Evolutionary conservation across 1,284 basidiomycete genomes (phyloP), one percentile per base, ranked within the genome.

Genomic region (Pseudozyma pruni): DNA sequence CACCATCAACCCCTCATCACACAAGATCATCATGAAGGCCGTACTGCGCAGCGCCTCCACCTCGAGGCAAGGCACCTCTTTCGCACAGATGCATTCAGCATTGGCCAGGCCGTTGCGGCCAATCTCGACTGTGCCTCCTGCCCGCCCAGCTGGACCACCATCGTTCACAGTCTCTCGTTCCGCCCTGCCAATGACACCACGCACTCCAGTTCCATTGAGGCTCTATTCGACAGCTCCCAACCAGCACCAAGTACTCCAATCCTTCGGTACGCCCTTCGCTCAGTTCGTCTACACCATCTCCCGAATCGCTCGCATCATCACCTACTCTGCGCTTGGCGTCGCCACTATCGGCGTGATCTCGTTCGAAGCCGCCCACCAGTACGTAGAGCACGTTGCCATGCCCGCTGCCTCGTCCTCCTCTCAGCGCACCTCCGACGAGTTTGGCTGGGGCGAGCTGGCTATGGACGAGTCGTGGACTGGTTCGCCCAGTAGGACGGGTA

Each of bases 331-430:
- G 10, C 51, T 78, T 23, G 72, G 69, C 34, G 51, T 75, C 0
- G 70, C 60, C 35, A 53, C 55, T 0, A 37, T 80, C 23, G 69
- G 67, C 16, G 31, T 70, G 3, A 63, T 55, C 20, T 56, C 53
- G 8, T 81, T 70, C 73, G 79, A 81, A 43, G 76, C 70, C 9
- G 58, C 72, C 25, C 79, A 79, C 47, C 76, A 80, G 60, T 82
- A 81, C 23, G 69, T 80, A 8, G 78, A 82, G 61, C 69, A 76
- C 44, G 40, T 72, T 8, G 59, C 62, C 20, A 80, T 81, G 75
- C 47, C 61, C 34, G 49, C 47, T 13, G 14, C 63, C 9, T 40
- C 63, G 11, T 37, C 40, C 6, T 45, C 51, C 8, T 19, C 66
- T 7, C 19, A 43, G n/a, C 11, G 23, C 29, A 19, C 20, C 14